phyloP scores from a whole-genome alignment of 306 rosid genomes.

The Pyrus communis region DNA sequence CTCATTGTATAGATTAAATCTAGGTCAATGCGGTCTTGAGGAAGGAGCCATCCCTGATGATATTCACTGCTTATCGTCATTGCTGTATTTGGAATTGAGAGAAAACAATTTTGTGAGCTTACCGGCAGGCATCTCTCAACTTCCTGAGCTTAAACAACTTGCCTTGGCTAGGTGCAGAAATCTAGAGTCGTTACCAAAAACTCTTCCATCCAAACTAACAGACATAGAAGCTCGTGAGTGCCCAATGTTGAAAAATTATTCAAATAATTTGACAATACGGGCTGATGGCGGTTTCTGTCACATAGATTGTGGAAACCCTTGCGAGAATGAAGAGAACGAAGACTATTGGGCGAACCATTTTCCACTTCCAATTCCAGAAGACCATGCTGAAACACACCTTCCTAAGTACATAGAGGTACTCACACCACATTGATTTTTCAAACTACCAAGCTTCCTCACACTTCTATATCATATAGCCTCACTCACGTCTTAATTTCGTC shows the following conservation, averaged over 20 bases:
- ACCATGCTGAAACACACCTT: neutral
- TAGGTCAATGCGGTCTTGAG: neutral
- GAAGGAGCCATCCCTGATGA: neutral
- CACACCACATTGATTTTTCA: neutral
- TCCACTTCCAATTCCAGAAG: neutral
- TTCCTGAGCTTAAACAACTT: neutral
- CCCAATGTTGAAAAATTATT: neutral
- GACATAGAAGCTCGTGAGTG: neutral
- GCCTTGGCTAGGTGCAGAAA: rapidly evolving
- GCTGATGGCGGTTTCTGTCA: neutral
- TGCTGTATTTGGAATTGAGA: neutral
- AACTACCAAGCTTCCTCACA: too few species aligned
- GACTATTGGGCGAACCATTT: neutral
- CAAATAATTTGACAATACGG: neutral
- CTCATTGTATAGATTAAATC: neutral
- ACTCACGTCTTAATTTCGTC: neutral
- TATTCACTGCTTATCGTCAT: neutral
- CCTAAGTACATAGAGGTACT: neutral
- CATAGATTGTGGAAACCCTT: neutral
- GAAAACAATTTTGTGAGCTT: neutral
- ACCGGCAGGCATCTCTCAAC: neutral
- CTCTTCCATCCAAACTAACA: neutral
- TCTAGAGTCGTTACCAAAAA: neutral
- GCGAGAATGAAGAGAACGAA: neutral
- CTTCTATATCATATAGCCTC: too few species aligned